Evolutionary conservation across 106 monocot species (phyloP), one percentile per base, ranked within the genome.

Genomic region (Gastrodia elata): DNA sequence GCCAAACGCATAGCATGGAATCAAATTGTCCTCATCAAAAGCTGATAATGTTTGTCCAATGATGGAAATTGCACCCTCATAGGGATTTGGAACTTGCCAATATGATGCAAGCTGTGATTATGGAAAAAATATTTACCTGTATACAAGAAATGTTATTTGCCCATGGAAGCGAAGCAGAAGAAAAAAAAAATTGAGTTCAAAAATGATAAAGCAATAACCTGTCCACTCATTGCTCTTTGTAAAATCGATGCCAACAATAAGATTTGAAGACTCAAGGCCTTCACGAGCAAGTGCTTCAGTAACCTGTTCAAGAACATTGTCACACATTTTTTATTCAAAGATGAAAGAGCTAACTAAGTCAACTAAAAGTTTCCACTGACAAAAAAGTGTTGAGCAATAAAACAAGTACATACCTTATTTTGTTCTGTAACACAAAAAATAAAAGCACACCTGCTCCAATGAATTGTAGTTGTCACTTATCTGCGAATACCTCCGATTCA

Each of bases 191-290:
- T 11, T 5, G 14, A 14, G 8, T 40, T 68, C 16, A 25, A 68
- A 46, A 40, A 55, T 38, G 36, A 43, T 38, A 30, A 8, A 43
- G 43, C 13, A 74, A 30, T 32, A 70, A 91, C 92, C 92, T 81
- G 89, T 89, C 92, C 92, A 93, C 68, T 93, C 89, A 68, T 93
- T 93, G 83, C 92, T 93, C 77, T 93, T 93, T 28, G 92, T 93
- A 68, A 93, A 93, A 78, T 93, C 89, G 64, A 93, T 80, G 15
- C 92, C 92, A 68, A 93, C 84, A 74, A 93, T 93, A 65, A 93
- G 79, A 73, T 89, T 92, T 37, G 84, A 92, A 68, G 92, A 92
- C 57, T 92, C 92, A 5, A 92, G 81, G 13, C 92, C 89, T 34
- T 84, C 84, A 25, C 80, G 75, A 56, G 68, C 78, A 68, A 92